Conservation (phyloP, 1,284 basidiomycete species). For the Xerocomus nothofagi region DNA sequence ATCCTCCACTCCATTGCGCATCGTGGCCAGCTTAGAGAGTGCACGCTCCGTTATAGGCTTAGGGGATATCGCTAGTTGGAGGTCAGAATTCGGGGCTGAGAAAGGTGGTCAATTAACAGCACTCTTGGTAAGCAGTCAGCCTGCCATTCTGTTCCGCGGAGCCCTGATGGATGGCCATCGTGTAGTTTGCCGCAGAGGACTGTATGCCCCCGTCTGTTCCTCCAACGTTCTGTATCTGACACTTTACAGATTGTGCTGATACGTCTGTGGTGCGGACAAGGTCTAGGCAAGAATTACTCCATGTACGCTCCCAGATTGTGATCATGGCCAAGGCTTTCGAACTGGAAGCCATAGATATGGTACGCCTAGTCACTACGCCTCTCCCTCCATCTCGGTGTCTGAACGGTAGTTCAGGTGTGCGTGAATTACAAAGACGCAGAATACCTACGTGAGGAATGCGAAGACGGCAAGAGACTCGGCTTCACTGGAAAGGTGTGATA, state of each 20-base stretch:
- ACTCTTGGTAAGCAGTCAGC: constrained; percentile 43
- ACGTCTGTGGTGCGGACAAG: constrained; percentile 82
- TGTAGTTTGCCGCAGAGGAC: constrained; percentile 91
- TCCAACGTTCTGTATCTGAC: constrained; percentile 4
- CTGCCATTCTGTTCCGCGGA: constrained; percentile 35
- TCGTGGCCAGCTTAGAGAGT: constrained; percentile 82
- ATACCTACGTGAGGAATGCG: constrained; percentile 73
- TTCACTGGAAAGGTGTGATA: constrained; percentile 78
- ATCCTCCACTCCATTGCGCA: constrained; percentile 43
- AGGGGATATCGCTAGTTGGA: constrained; percentile 66
- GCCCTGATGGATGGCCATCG: constrained; percentile 21
- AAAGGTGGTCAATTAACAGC: constrained; percentile 53
- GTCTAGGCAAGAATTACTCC: constrained; percentile 76
- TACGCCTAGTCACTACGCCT: constrained; percentile 33
- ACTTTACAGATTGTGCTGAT: constrained; percentile 76
- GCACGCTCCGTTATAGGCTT: constrained; percentile 65
- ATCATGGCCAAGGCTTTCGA: constrained; percentile 84
- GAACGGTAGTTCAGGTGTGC: constrained; percentile 64
- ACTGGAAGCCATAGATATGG: constrained; percentile 89
- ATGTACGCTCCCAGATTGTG: constrained; percentile 83
- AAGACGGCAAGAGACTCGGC: constrained; percentile 76
- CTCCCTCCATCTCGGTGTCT: neutral
- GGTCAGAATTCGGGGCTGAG: constrained; percentile 40
- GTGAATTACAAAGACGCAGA: constrained; percentile 82
- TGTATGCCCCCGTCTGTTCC: constrained; percentile 50